A percentile compares a stretch with the other conserved stretches of the same genome.
Evolutionary conservation across 202 grass and related monocot species (phyloP).

Genomic region (Digitaria exilis): DNA sequence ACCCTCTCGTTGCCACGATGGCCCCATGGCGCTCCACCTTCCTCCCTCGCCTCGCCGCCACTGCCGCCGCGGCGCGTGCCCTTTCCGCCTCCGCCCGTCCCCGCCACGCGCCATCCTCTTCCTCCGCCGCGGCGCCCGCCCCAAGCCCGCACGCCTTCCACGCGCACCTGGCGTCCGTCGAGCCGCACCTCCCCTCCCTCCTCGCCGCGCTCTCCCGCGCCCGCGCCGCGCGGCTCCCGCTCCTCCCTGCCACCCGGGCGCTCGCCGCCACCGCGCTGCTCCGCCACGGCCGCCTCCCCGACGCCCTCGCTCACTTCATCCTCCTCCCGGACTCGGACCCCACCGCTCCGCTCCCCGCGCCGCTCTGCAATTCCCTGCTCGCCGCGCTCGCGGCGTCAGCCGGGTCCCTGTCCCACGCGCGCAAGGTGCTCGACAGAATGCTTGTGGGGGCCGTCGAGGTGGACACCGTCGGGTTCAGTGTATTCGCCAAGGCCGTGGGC

Average conservation of each 20-base stretch:
- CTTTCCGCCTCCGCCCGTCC: conserved; percentile 19
- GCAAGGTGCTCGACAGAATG: conserved; percentile 75
- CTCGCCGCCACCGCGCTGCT: conserved; percentile 53
- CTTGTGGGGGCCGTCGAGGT: conserved; percentile 10
- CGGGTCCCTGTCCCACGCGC: conserved; percentile 47
- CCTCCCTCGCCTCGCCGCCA: conserved; percentile 20
- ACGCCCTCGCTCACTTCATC: conserved; percentile 54
- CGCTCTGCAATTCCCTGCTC: conserved; percentile 68
- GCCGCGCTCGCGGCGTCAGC: conserved; percentile 48
- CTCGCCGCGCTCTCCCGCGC: conserved; percentile 57
- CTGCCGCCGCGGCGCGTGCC: neutral
- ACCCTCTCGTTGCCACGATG: neutral
- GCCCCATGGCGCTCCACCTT: neutral
- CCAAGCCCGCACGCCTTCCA: conserved; percentile 39
- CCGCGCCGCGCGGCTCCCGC: conserved; percentile 37
- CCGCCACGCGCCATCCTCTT: neutral
- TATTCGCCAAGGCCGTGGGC: conserved; percentile 47
- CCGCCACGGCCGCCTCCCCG: conserved; percentile 42
- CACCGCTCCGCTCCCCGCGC: conserved; percentile 5
- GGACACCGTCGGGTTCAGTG: conserved; percentile 70
- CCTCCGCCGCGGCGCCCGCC: neutral
- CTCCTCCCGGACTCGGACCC: conserved; percentile 25
- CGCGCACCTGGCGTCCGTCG: conserved; percentile 41
- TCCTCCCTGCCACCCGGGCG: conserved; percentile 49
- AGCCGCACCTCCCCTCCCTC: conserved; percentile 42